These are phyloP conservation scores for Pseudopyricularia cyperi DNA, from an alignment of 2,329 filamentous ascomycete species.

Conservation along the genomic window DNA sequence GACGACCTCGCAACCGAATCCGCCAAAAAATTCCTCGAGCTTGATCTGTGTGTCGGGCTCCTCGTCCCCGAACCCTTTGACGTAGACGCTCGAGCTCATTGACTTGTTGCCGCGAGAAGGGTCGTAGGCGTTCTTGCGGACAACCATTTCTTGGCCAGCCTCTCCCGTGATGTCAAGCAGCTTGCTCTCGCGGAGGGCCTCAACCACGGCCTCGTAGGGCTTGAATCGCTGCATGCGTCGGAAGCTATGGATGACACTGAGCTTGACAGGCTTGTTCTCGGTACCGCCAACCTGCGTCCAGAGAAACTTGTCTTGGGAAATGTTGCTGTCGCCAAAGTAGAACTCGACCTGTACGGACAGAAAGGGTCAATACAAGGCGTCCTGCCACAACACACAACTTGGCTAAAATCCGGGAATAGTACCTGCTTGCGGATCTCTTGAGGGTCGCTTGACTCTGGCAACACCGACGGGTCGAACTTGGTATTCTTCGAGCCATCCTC, in stretches of 20 bases:
- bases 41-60: conserved; percentile 79
- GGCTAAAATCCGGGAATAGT: conserved; percentile 8
- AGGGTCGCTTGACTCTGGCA: conserved; percentile 63
- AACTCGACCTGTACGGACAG: conserved; percentile 65
- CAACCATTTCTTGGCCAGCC: conserved; percentile 57
- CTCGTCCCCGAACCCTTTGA: conserved; percentile 86
- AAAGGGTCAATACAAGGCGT: conserved; percentile 4
- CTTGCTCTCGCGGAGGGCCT: conserved; percentile 66
- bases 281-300: conserved; percentile 65
- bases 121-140: conserved; percentile 62
- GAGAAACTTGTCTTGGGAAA: conserved; percentile 79
- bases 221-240: conserved; percentile 95
- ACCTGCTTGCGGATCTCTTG: conserved; percentile 75
- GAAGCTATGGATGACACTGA: conserved; percentile 72
- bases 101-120: conserved; percentile 42
- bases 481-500: conserved; percentile 39
- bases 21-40: conserved; percentile 80
- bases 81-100: conserved; percentile 70
- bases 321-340: conserved; percentile 88
- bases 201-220: conserved; percentile 70
- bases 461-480: conserved; percentile 57
- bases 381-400: background rate
- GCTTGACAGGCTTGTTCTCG: conserved; percentile 67
- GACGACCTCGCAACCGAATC: conserved; percentile 60
- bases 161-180: conserved; percentile 62